phyloP scores from a whole-genome alignment of 192 early-diverging fungal genomes.

The Spizellomyces punctatus region DNA sequence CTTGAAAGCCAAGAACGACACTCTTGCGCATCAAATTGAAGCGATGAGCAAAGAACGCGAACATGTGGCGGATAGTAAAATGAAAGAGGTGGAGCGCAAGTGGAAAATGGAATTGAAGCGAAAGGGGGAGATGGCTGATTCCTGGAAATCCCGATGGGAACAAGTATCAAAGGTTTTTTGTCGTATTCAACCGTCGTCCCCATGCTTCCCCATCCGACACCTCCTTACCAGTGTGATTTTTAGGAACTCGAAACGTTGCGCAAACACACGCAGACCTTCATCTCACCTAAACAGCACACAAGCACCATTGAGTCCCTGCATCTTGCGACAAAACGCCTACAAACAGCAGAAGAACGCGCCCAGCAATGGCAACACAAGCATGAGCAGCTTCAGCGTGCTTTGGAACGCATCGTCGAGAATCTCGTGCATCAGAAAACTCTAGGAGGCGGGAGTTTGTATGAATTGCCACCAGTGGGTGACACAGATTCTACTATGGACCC shows the following conservation, averaged over 20 bases:
- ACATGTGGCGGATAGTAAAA: not conserved
- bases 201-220: no score
- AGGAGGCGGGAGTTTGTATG: no score
- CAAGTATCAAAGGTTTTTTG: not conserved
- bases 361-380: not conserved
- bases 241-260: not conserved
- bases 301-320: not conserved
- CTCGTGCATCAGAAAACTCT: no score
- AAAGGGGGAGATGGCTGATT: not conserved
- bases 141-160: not conserved
- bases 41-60: not conserved
- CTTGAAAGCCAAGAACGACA: not conserved
- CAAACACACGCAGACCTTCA: not conserved
- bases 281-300: not conserved
- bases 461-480: no score
- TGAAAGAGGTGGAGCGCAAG: not conserved
- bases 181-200: no score
- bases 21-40: not conserved
- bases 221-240: not conserved
- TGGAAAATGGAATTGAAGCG: not conserved
- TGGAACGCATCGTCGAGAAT: no score
- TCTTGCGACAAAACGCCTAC: not conserved
- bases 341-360: not conserved
- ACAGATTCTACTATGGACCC: not conserved
- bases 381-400: no score